Conservation (phyloP, 1,284 basidiomycete species). For the Ganoderma leucocontextum region DNA sequence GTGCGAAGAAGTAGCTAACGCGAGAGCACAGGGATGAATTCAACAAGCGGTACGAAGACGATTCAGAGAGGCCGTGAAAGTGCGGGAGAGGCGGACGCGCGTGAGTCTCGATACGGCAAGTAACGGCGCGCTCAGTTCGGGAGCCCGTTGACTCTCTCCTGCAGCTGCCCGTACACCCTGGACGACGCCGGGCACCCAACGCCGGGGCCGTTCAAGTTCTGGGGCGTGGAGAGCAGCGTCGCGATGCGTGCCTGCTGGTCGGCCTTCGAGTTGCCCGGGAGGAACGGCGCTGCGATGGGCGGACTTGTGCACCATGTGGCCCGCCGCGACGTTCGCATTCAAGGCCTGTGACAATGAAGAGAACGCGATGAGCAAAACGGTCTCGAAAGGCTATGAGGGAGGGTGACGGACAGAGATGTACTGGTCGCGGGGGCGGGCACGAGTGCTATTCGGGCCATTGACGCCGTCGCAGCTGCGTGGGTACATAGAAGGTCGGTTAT, state of each 20-base stretch:
- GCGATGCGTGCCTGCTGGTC: slow-evolving; percentile 47
- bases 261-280: slow-evolving; percentile 43
- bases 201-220: slow-evolving; percentile 51
- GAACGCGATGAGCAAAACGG: neutral
- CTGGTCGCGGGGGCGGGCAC: slow-evolving; percentile 47
- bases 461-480: slow-evolving; percentile 26
- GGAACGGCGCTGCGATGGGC: slow-evolving; percentile 44
- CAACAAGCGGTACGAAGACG: too few relatives aligned
- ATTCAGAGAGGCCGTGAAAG: too few relatives aligned
- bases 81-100: too few relatives aligned
- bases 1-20: too few relatives aligned
- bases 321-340: slow-evolving; percentile 47
- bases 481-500: too few relatives aligned
- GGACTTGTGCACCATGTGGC: slow-evolving; percentile 50
- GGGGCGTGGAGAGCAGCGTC: slow-evolving; percentile 45
- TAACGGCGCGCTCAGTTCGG: slow-evolving; percentile 11
- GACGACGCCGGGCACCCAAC: slow-evolving; percentile 49
- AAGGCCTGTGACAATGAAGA: slow-evolving; percentile 30
- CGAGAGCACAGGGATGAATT: too few relatives aligned
- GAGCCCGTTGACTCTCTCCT: slow-evolving; percentile 36
- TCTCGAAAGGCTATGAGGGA: neutral
- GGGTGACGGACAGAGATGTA: slow-evolving; percentile 42
- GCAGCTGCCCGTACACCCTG: slow-evolving; percentile 47
- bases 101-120: too few relatives aligned
- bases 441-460: slow-evolving; percentile 44